Conservation (phyloP, 2,329 filamentous ascomycete genomes). For the Reticulascus tulasneorum region DNA sequence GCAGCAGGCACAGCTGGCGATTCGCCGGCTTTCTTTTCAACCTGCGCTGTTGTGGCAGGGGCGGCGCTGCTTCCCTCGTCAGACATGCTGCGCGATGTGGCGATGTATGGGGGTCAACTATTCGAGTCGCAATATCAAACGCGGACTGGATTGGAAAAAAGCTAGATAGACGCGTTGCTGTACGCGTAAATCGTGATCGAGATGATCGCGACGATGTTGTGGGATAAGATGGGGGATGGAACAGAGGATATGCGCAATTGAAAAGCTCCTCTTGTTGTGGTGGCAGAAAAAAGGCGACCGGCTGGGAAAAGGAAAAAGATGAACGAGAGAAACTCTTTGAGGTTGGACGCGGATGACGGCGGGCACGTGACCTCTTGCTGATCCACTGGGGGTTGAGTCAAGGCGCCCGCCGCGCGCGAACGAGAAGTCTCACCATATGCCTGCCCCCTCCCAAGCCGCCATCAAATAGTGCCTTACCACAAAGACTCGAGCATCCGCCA, state of each 20-base stretch:
- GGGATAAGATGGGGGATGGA: slow-evolving; percentile 17
- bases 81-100: slow-evolving; percentile 28
- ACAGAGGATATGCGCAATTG: slow-evolving; percentile 29
- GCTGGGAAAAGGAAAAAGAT: slow-evolving; percentile 15
- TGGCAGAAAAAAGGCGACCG: slow-evolving; percentile 13
- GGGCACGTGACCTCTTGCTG: slow-evolving; percentile 12
- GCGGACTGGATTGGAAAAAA: slow-evolving; percentile 8
- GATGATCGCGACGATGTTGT: slow-evolving; percentile 10
- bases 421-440: too few species aligned
- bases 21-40: slow-evolving; percentile 28
- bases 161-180: slow-evolving; percentile 21
- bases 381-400: slow-evolving; percentile 12
- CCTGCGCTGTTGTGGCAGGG: slow-evolving; percentile 9
- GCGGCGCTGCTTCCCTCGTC: slow-evolving; percentile 26
- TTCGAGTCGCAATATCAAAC: slow-evolving; percentile 13
- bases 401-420: too few species aligned
- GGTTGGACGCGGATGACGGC: slow-evolving; percentile 13
- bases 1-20: slow-evolving; percentile 27
- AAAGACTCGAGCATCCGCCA: too few species aligned
- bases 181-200: slow-evolving; percentile 18
- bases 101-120: slow-evolving; percentile 10
- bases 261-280: slow-evolving; percentile 27
- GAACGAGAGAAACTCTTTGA: slow-evolving; percentile 15
- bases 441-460: too few species aligned
- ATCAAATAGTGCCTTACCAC: too few species aligned